Evolutionary conservation across 2,329 filamentous ascomycete genomes (phyloP).

Genomic region (Colletotrichum melonis): DNA sequence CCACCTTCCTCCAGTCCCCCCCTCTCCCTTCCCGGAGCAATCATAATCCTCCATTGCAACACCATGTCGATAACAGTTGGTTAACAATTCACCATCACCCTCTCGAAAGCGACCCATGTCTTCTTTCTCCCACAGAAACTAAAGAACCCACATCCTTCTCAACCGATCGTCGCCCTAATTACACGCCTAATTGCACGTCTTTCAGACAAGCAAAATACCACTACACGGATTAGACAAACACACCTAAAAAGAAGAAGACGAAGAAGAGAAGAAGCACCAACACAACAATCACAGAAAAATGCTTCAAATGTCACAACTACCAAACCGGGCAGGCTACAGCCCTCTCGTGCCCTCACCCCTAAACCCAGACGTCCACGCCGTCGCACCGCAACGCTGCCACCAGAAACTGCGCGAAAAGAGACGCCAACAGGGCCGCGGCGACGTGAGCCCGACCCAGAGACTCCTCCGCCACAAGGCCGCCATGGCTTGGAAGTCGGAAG

Average conservation of each 20-base stretch:
- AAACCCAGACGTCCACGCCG: slow-evolving; percentile 39
- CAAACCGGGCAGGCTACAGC: slow-evolving; percentile 37
- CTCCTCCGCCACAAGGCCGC: slow-evolving; percentile 56
- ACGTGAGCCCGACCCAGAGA: slow-evolving; percentile 52
- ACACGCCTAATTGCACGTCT: background rate
- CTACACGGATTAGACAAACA: background rate
- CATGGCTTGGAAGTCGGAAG: slow-evolving; percentile 49
- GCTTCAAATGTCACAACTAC: slow-evolving; percentile 27
- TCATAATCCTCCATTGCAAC: background rate
- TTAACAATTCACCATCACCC: slow-evolving; percentile 4
- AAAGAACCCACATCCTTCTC: background rate
- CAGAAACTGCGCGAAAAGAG: slow-evolving; percentile 35
- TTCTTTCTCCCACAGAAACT: background rate
- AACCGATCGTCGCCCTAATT: background rate
- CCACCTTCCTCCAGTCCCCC: background rate
- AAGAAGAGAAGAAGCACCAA: too few relatives aligned
- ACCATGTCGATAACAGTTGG: slow-evolving; percentile 3
- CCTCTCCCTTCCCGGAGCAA: background rate
- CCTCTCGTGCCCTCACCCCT: slow-evolving; percentile 44
- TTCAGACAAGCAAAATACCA: background rate
- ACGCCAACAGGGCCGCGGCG: slow-evolving; percentile 34
- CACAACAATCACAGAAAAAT: background rate
- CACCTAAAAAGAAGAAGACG: background rate
- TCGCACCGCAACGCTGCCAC: slow-evolving; percentile 32
- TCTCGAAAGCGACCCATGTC: slow-evolving; percentile 8